phyloP scores from a whole-genome alignment of 208 protist species.

The Trypanosomatidae sp. region DNA sequence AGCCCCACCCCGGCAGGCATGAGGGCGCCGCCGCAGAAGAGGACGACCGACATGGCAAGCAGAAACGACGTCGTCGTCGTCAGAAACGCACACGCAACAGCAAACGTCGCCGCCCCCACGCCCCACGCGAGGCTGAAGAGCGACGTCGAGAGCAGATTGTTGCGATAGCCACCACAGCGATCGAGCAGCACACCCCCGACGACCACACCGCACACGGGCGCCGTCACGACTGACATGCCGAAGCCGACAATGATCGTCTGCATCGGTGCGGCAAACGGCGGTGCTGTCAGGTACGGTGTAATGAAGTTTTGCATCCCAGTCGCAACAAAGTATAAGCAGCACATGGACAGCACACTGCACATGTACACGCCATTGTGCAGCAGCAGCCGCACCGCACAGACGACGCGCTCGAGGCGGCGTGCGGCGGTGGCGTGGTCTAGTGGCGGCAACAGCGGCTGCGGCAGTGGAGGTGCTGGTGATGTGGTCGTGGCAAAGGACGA shows the following conservation, averaged over 20 bases:
- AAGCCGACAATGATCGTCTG: slow-evolving; percentile 75
- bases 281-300: slow-evolving; percentile 77
- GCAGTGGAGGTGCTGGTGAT: not conserved
- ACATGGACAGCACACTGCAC: slow-evolving; percentile 68
- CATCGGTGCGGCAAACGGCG: slow-evolving; percentile 71
- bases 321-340: slow-evolving; percentile 84
- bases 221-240: slow-evolving; percentile 54
- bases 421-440: too few species aligned
- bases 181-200: slow-evolving; percentile 75
- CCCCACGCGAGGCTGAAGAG: slow-evolving; percentile 46
- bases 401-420: not conserved
- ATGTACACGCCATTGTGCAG: slow-evolving; percentile 50
- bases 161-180: slow-evolving; percentile 69
- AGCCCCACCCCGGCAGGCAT: slow-evolving; percentile 67
- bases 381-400: slow-evolving; percentile 1
- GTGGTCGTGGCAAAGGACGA: not conserved
- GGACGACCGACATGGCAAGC: slow-evolving; percentile 61
- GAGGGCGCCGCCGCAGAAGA: slow-evolving; percentile 80
- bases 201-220: slow-evolving; percentile 77
- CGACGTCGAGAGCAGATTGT: slow-evolving; percentile 43
- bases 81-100: slow-evolving; percentile 69
- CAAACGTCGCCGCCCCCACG: slow-evolving; percentile 28
- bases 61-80: slow-evolving; percentile 46
- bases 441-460: too few species aligned
- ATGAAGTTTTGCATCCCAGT: slow-evolving; percentile 86